phyloP scores from a whole-genome alignment of 495 filamentous ascomycete genomes.

The Aspergillus mulundensis region DNA sequence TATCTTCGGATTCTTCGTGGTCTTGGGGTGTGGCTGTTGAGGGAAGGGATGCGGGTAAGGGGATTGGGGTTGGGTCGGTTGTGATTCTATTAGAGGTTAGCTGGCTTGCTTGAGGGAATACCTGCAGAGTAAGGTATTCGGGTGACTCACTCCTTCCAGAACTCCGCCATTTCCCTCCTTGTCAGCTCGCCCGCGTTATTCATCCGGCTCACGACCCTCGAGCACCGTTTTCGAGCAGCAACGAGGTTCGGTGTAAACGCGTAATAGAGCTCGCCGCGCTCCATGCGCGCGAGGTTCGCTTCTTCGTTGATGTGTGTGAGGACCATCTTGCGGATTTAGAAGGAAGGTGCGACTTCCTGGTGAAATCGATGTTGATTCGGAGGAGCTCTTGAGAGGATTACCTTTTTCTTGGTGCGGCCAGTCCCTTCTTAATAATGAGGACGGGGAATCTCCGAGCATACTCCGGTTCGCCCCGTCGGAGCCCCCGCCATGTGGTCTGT shows the following conservation, averaged over 20 bases:
- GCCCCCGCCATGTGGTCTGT: background rate
- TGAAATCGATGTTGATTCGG: no score
- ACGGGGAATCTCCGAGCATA: background rate
- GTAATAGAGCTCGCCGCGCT: constrained; percentile 14
- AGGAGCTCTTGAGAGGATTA: no score
- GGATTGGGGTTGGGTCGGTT: constrained; percentile 1
- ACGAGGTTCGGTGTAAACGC: constrained; percentile 10
- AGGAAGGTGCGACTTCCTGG: no score
- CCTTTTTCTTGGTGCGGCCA: no score
- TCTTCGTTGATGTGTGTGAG: constrained; percentile 5
- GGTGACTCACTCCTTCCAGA: constrained; percentile 5
- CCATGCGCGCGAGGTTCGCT: constrained; percentile 12
- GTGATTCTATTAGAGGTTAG: constrained; percentile 4
- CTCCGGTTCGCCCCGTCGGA: background rate
- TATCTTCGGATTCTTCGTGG: constrained; percentile 43
- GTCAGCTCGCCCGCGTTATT: constrained; percentile 4
- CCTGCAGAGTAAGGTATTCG: background rate
- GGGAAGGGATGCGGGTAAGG: background rate
- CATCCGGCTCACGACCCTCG: background rate
- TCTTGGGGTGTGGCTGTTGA: background rate
- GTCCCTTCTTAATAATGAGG: no score
- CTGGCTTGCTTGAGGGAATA: background rate
- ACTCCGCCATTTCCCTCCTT: constrained; percentile 1
- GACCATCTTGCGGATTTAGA: background rate
- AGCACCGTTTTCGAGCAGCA: constrained; percentile 10